Conservation (phyloP, 352 stramenopile genomes). For the Hyaloperonospora brassicae region DNA sequence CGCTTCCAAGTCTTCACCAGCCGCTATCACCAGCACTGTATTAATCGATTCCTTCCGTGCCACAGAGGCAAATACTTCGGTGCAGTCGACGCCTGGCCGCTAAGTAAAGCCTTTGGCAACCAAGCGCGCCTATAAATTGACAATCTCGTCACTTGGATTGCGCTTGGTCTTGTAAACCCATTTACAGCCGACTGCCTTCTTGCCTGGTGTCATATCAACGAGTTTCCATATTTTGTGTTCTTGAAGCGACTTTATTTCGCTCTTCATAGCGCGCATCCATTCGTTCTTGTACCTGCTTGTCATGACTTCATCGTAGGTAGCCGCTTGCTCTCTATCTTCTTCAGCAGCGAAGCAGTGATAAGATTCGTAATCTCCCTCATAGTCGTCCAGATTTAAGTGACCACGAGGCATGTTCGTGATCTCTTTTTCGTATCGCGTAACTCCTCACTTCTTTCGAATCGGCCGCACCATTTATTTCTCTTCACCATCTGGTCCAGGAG, state of each 20-base stretch:
- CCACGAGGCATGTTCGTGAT: not conserved
- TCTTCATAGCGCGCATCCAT: not conserved
- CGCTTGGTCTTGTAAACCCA: not conserved
- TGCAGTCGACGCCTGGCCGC: not conserved
- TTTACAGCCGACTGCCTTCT: not conserved
- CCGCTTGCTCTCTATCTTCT: not conserved
- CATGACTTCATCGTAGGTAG: not conserved
- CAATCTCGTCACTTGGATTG: not conserved
- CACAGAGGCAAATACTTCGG: slow-evolving; percentile 3
- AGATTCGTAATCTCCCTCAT: not conserved
- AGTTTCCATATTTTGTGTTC: not conserved
- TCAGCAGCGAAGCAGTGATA: not conserved
- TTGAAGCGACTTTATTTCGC: not conserved
- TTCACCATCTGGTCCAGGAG: not conserved
- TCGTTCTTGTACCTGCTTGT: not conserved
- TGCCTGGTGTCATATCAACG: not conserved
- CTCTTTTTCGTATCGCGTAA: not conserved
- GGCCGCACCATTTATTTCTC: not conserved
- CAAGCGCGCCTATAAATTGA: not conserved
- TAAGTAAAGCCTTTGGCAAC: slow-evolving; percentile 2
- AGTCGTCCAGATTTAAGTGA: not conserved
- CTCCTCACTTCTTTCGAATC: not conserved
- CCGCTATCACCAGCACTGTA: not conserved
- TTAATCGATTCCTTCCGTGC: slow-evolving; percentile 1
- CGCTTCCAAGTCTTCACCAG: slow-evolving; percentile 1